phyloP scores from a whole-genome alignment of 176 grass and related monocot species.

The Areca catechu region DNA sequence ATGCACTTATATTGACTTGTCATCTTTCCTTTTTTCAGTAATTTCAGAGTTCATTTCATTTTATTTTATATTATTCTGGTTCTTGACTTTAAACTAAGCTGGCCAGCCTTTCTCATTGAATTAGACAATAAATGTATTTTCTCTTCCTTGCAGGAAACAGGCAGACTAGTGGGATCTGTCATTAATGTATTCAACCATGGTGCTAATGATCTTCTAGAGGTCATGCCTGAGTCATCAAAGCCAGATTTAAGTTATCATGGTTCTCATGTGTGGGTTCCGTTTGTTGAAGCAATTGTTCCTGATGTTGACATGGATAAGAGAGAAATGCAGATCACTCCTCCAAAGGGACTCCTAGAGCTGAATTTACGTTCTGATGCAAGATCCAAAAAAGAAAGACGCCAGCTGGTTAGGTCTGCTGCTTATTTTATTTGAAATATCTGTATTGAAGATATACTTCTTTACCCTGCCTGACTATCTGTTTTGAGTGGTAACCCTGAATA shows the following conservation, averaged over 20 bases:
- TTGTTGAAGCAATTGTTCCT: constrained; percentile 86
- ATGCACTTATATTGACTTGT: no score
- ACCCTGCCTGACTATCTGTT: no score
- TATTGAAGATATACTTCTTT: no score
- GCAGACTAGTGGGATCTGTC: constrained; percentile 66
- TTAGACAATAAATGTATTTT: background rate
- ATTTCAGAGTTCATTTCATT: no score
- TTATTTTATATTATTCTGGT: no score
- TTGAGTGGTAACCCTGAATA: no score
- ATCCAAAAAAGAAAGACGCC: constrained; percentile 84
- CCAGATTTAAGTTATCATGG: constrained; percentile 29
- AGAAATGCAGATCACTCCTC: constrained; percentile 89
- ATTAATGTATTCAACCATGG: constrained; percentile 62
- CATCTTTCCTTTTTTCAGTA: no score
- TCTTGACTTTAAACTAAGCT: no score
- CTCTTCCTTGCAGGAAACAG: constrained; percentile 44
- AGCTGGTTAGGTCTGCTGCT: constrained; percentile 82
- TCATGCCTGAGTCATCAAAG: constrained; percentile 37
- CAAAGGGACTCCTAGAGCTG: constrained; percentile 84
- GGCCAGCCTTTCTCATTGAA: no score
- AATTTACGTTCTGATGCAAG: constrained; percentile 58
- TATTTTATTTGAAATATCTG: constrained; percentile 3
- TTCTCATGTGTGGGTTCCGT: constrained; percentile 75
- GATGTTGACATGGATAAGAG: constrained; percentile 63
- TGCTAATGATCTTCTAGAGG: constrained; percentile 71